Evolutionary conservation across 257 asterid genomes (phyloP).

Genomic region (Echium plantagineum): DNA sequence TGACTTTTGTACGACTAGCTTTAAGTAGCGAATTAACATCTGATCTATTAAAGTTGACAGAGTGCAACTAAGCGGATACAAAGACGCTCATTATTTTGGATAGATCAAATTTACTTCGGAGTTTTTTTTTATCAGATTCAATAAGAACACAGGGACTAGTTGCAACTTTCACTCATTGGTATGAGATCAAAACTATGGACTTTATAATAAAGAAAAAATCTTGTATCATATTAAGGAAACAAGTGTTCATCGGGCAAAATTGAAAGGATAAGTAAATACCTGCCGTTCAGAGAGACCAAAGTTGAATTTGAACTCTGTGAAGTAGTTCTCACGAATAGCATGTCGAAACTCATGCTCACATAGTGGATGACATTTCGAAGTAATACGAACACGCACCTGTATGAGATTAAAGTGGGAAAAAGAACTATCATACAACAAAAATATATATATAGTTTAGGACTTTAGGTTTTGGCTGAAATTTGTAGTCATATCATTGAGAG

Average conservation of each 20-base stretch:
- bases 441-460: neutral
- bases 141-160: neutral
- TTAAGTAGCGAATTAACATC: neutral
- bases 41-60: neutral
- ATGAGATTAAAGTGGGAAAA: slow-evolving; percentile 15
- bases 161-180: neutral
- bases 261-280: slow-evolving; percentile 21
- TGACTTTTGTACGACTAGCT: too few species aligned
- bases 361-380: slow-evolving; percentile 71
- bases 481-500: too few species aligned
- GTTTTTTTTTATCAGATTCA: neutral
- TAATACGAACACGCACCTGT: slow-evolving; percentile 48
- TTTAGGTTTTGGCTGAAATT: neutral
- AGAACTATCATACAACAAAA: slow-evolving; percentile 1
- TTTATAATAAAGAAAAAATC: neutral
- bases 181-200: neutral
- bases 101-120: neutral
- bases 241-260: neutral
- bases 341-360: slow-evolving; percentile 49
- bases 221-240: neutral
- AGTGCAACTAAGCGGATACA: neutral
- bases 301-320: slow-evolving; percentile 45
- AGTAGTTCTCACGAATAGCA: slow-evolving; percentile 68
- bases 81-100: neutral
- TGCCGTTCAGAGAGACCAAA: slow-evolving; percentile 63